These are phyloP conservation scores for Xylaria sp. DNA, from an alignment of 2,329 filamentous ascomycete species.

Conservation along the genomic window DNA sequence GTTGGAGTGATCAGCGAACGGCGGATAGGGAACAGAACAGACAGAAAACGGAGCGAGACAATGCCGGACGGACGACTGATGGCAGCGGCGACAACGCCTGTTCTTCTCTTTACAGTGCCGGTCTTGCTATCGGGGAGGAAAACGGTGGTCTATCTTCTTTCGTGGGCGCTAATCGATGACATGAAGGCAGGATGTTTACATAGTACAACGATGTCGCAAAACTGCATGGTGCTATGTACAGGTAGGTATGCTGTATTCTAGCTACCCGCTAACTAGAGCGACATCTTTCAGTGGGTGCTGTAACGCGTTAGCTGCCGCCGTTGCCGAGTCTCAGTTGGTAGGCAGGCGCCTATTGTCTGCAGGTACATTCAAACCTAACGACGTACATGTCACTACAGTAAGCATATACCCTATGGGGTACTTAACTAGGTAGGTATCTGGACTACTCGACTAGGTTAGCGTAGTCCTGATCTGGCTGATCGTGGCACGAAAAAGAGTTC, in stretches of 20 bases:
- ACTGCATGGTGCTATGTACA: not conserved
- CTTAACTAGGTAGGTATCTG: not conserved
- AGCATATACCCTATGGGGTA: not conserved
- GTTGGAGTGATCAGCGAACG: not conserved
- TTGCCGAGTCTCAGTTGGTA: not conserved
- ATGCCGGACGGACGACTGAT: slow-evolving; percentile 4
- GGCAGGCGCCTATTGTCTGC: not conserved
- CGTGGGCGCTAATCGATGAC: slow-evolving; percentile 23
- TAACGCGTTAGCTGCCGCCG: slow-evolving; percentile 2
- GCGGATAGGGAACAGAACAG: slow-evolving; percentile 5
- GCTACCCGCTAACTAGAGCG: not conserved
- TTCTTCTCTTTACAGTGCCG: slow-evolving; percentile 26
- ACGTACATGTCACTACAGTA: not conserved
- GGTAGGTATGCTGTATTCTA: not conserved
- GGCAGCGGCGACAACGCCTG: slow-evolving; percentile 11
- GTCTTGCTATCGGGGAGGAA: slow-evolving; percentile 4
- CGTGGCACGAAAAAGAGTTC: not conserved
- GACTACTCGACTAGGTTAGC: not conserved
- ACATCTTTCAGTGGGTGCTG: not conserved
- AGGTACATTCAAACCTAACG: not conserved
- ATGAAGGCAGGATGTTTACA: slow-evolving; percentile 15
- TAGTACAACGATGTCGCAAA: slow-evolving; percentile 30
- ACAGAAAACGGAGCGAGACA: not conserved
- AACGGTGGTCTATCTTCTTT: slow-evolving; percentile 16
- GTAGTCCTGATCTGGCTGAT: not conserved